Conservation (phyloP, 2,329 filamentous ascomycete genomes). For the Neophaeococcomyces aloes region DNA sequence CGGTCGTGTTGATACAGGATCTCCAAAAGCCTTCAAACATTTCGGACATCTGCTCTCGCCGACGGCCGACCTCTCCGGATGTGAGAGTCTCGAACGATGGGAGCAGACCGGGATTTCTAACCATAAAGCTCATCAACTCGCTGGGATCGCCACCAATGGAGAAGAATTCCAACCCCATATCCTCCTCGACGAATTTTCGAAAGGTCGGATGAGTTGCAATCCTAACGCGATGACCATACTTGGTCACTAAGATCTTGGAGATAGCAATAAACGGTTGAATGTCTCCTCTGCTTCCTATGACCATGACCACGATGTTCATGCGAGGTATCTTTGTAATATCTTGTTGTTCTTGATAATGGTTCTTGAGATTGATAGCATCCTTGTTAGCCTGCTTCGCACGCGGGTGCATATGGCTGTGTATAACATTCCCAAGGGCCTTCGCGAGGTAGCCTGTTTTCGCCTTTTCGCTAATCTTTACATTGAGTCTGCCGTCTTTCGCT, state of each 20-base stretch:
- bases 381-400: conserved; percentile 25
- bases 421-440: conserved; percentile 57
- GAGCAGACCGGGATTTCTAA: conserved; percentile 67
- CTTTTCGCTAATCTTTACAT: conserved; percentile 62
- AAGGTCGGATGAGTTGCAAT: conserved; percentile 72
- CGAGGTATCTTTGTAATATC: conserved; percentile 31
- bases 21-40: conserved; percentile 81
- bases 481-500: conserved; percentile 57
- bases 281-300: conserved; percentile 70
- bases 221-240: conserved; percentile 63
- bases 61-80: conserved; percentile 59
- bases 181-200: conserved; percentile 61
- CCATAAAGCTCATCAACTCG: conserved; percentile 81
- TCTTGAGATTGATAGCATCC: conserved; percentile 11
- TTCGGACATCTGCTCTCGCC: conserved; percentile 61
- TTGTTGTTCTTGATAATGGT: conserved; percentile 21
- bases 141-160: conserved; percentile 67
- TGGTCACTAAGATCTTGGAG: conserved; percentile 59
- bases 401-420: conserved; percentile 43
- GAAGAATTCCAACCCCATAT: conserved; percentile 68
- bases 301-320: conserved; percentile 73
- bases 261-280: conserved; percentile 71
- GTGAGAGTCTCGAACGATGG: conserved; percentile 62
- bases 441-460: conserved; percentile 60
- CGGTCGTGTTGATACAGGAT: conserved; percentile 57